Percentiles rank a stretch among this genome's conserved stretches.
These are phyloP conservation scores for Cyberlindnera mississippiensis DNA, from an alignment of 805 yeast species.

Conservation along the genomic window DNA sequence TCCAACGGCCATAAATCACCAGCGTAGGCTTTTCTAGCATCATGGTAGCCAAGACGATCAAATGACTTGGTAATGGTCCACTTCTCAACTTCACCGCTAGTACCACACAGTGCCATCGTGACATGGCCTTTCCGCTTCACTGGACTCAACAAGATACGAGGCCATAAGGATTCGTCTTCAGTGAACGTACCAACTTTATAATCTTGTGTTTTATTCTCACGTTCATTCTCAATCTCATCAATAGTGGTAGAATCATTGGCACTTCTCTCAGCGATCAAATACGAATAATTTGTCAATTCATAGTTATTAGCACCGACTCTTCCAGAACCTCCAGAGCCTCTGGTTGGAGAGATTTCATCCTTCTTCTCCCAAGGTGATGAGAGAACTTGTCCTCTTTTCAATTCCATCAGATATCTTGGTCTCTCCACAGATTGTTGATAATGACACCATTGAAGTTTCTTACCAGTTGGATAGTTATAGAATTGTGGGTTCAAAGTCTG, in stretches of 20 bases:
- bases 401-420: conserved; percentile 76
- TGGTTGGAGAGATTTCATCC: conserved; percentile 39
- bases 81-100: conserved; percentile 75
- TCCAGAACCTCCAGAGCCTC: conserved; percentile 60
- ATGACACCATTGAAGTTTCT: conserved; percentile 68
- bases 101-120: conserved; percentile 69
- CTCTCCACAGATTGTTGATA: conserved; percentile 68
- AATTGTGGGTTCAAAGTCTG: conserved; percentile 72
- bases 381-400: conserved; percentile 75
- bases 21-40: conserved; percentile 78
- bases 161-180: conserved; percentile 44
- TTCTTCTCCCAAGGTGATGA: conserved; percentile 67
- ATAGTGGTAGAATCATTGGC: conserved; percentile 39
- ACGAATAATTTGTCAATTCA: conserved; percentile 71
- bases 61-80: conserved; percentile 84
- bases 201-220: conserved; percentile 30
- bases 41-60: conserved; percentile 75
- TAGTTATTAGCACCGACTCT: conserved; percentile 66
- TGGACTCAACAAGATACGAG: conserved; percentile 72
- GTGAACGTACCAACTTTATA: conserved; percentile 16
- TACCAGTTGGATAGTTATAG: conserved; percentile 53
- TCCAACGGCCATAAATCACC: conserved; percentile 88
- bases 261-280: conserved; percentile 66
- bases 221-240: conserved; percentile 37
- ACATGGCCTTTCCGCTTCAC: conserved; percentile 80